Conservation (phyloP, 305 asterid genomes). For the Fraxinus greggii region DNA sequence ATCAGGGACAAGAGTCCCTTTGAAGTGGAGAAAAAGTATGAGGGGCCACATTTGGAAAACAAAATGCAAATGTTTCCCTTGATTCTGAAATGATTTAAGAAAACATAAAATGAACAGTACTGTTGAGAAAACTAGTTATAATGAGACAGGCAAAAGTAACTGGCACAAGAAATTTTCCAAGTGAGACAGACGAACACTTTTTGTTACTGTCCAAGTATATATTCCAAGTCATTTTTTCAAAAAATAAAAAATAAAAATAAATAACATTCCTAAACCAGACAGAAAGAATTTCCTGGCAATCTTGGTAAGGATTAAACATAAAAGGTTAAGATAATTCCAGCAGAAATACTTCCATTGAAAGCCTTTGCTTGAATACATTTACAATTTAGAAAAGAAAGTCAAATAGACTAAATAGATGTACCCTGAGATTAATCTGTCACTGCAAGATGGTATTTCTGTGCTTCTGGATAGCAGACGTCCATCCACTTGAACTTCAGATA, state of each 20-base stretch:
- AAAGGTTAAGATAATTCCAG: background rate
- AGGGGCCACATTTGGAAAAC: background rate
- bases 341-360: background rate
- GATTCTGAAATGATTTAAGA: background rate
- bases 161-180: background rate
- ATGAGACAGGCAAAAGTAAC: background rate
- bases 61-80: background rate
- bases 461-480: conserved; percentile 31
- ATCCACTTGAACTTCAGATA: conserved; percentile 56
- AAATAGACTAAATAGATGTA: conserved; percentile 19
- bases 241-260: background rate
- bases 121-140: background rate
- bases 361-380: conserved; percentile 5
- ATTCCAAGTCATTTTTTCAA: background rate
- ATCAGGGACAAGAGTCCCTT: background rate
- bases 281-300: background rate
- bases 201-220: background rate
- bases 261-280: background rate
- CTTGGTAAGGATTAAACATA: background rate
- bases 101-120: background rate
- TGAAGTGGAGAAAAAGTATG: background rate
- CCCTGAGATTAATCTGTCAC: conserved; percentile 27
- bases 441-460: conserved; percentile 24
- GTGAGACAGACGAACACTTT: background rate
- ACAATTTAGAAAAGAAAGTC: background rate